Evolutionary conservation across 176 grass and related monocot species (phyloP).

Genomic region (Pontederia paniculata): DNA sequence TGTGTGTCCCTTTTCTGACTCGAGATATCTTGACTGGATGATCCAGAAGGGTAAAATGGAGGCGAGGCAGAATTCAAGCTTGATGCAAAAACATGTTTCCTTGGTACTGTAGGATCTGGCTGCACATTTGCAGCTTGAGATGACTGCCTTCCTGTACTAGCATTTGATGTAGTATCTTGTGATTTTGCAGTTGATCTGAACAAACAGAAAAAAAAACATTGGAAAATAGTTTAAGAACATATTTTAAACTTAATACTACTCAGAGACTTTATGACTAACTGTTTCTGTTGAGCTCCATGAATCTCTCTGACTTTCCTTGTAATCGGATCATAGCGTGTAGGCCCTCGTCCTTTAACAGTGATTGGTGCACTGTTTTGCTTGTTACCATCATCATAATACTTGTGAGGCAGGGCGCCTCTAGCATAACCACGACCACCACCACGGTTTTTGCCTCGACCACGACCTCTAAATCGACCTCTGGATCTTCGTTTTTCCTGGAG

Average conservation of each 20-base stretch:
- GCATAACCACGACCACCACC: slow-evolving; percentile 31
- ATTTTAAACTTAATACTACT: too few species aligned
- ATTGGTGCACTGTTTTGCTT: slow-evolving; percentile 29
- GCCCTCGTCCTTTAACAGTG: slow-evolving; percentile 54
- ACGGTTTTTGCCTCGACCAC: slow-evolving; percentile 35
- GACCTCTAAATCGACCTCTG: slow-evolving; percentile 42
- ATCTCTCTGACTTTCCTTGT: slow-evolving; percentile 33
- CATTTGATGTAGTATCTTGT: slow-evolving; percentile 7
- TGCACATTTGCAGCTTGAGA: slow-evolving; percentile 24
- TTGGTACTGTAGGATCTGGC: slow-evolving; percentile 27
- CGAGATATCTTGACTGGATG: slow-evolving; percentile 30
- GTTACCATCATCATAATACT: slow-evolving; percentile 34
- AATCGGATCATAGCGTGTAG: slow-evolving; percentile 50
- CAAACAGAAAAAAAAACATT: neutral
- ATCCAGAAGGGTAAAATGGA: slow-evolving; percentile 86
- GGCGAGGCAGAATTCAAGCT: slow-evolving; percentile 84
- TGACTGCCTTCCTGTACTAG: slow-evolving; percentile 20
- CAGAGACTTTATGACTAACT: slow-evolving; percentile 26
- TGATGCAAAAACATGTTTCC: slow-evolving; percentile 59
- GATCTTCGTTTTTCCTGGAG: slow-evolving; percentile 32
- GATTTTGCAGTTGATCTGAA: slow-evolving; percentile 7
- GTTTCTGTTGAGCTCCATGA: slow-evolving; percentile 38
- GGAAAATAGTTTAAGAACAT: too few species aligned
- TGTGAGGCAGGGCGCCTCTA: slow-evolving; percentile 30
- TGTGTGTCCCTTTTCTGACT: slow-evolving; percentile 46